Percentiles rank a stretch among this genome's conserved stretches.
These are phyloP conservation scores for Trichoderma asperellum DNA, from an alignment of 2,329 filamentous ascomycete genomes.

Conservation along the genomic window DNA sequence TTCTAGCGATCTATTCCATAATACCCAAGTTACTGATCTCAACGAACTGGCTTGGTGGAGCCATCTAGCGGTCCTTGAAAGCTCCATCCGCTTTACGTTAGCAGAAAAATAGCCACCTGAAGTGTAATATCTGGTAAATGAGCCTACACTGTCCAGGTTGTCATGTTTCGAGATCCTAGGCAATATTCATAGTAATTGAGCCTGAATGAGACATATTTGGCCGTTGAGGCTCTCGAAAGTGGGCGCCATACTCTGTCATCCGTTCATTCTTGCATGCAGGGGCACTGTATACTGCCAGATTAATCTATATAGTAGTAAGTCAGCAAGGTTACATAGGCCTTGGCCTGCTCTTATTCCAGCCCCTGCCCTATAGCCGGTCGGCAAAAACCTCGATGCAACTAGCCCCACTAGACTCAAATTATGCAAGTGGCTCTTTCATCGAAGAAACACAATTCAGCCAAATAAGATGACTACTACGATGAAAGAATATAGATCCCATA, in stretches of 20 bases:
- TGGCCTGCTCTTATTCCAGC: neutral
- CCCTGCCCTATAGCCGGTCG: slow-evolving; percentile 17
- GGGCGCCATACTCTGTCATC: neutral
- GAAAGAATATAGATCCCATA: neutral
- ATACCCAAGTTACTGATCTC: neutral
- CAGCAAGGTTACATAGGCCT: neutral
- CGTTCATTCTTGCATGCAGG: neutral
- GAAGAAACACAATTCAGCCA: slow-evolving; percentile 1
- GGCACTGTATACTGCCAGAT: neutral
- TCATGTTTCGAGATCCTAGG: neutral
- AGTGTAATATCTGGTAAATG: neutral
- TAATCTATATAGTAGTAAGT: neutral
- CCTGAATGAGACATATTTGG: slow-evolving; percentile 11
- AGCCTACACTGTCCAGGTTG: neutral
- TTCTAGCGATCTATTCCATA: neutral
- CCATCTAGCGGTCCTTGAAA: neutral
- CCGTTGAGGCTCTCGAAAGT: neutral
- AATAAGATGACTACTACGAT: neutral
- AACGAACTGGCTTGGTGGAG: neutral
- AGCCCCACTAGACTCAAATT: slow-evolving; percentile 1
- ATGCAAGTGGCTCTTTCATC: neutral
- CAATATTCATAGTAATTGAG: slow-evolving; percentile 4
- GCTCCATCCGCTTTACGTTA: neutral
- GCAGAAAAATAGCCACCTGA: neutral
- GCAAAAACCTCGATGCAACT: slow-evolving; percentile 13